Evolutionary conservation across 208 protist genomes (phyloP), one percentile per base, ranked within the genome.

Genomic region (Porcisia deanei): DNA sequence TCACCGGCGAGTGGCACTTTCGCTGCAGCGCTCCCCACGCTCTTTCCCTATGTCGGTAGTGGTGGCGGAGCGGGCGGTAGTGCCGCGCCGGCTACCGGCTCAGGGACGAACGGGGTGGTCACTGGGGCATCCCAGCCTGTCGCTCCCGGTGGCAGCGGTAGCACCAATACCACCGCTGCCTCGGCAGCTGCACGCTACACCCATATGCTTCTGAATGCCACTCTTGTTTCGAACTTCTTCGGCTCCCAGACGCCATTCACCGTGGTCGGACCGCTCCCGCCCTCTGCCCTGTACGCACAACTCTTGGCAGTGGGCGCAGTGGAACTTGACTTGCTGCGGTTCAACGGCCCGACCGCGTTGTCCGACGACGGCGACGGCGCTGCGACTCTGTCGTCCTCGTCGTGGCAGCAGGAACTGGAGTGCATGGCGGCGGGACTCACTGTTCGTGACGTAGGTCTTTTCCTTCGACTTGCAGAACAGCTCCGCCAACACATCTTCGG

Each of bases 201-300:
- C 0, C 85, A 84, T 63, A 59, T 90, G 16, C 66, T 79, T 43
- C 81, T 90, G 52, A 90, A 76, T 43, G 67, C 86, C 4, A 65
- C 70, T 3, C 85, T 90, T 41, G 89, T 86, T 1, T 82, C 85
- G 39, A 82, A 84, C 60, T 91, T 89, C 74, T 94, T 96, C 82
- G 91, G 91, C 22, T 71, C 77, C 47, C 86, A 81, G 71, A 96
- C 91, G 14, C 89, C 91, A 52, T 91, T 94, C 75, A 91, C 87
- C 4, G 67, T 75, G 5, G 77, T 96, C 45, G 79, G 85, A 3
- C 63, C 83, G 14, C 81, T 92, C 55, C 82, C 87, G 12, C 73
- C 84, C 20, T 75, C 80, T 60, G 84, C 85, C 9, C 84, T 96
- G 37, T 92, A 87, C 63, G 79, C 75, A 0, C 86, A 93, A 76